Evolutionary conservation across 2,329 filamentous ascomycete genomes (phyloP), one percentile per base, ranked within the genome.

Genomic region (Penicillium sp.): DNA sequence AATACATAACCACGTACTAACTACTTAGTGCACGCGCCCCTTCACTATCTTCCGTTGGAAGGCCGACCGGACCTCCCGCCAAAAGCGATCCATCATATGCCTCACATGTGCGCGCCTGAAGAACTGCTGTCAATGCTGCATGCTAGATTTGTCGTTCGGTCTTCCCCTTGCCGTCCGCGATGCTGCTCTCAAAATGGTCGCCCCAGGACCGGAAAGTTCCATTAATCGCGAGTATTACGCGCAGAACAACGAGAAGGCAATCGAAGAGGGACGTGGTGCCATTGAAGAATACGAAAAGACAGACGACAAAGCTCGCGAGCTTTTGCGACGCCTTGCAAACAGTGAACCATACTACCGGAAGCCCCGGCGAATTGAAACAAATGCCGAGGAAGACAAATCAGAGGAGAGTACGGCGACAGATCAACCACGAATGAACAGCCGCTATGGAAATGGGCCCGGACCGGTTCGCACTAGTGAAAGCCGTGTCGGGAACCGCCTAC

Each of bases 51-150:
- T 99, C 73, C 86, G 87, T 66, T 99, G 93, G 93, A 93, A 93
- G 66, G 87, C 90, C 60, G 92, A 96, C 72, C 90, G 94, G 55
- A 94, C 92, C 3, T 86, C 91, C 27, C 89, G 92, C 59, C 92
- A 93, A 73, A 96, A 95, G 77, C 87, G 90, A 63, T 97, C 93
- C 52, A 96, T 90, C 67, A 95, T 97, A 67, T 99, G 94, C 74
- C 81, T 99, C 25, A 99, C 94, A 39, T 99, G 94, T 79, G 93
- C 94, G 23, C 89, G 94, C 42, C 82, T 97, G 63, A 99, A 99
- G 77, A 99, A 99, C 79, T 97, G 94, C 79, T 99, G 94, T 70
- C 94, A 99, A 79, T 93, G 88, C 77, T 99, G 94, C 79, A 97
- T 97, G 91, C 87, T 99, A 50, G 94, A 99, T 81, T 79, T 99